Evolutionary conservation across 805 yeast genomes (phyloP).

Genomic region (Sugiyamaella lignohabitans): DNA sequence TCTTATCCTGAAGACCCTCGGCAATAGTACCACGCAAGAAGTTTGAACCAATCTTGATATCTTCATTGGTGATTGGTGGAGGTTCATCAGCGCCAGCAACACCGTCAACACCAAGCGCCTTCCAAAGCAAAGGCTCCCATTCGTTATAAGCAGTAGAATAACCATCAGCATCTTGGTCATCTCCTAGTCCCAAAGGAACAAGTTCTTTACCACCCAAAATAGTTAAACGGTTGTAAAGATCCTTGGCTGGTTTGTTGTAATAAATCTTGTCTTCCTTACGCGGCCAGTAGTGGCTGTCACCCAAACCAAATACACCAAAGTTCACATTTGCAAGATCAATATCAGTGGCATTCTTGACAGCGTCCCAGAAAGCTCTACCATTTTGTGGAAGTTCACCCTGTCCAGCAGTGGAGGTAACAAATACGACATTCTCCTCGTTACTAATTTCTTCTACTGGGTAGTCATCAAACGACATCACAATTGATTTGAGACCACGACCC

Average conservation of each 20-base stretch:
- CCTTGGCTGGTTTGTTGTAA: constrained; percentile 85
- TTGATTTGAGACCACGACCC: constrained; percentile 68
- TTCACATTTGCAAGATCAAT: constrained; percentile 55
- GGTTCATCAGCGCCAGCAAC: constrained; percentile 83
- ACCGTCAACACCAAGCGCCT: constrained; percentile 77
- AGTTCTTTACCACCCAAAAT: constrained; percentile 70
- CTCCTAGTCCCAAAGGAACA: constrained; percentile 80
- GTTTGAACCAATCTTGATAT: constrained; percentile 82
- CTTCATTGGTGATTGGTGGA: constrained; percentile 91
- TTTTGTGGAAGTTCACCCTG: constrained; percentile 85
- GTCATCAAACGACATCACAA: constrained; percentile 65
- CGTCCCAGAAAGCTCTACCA: constrained; percentile 74
- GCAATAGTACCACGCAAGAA: constrained; percentile 89
- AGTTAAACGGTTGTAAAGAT: constrained; percentile 56
- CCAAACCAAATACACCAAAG: constrained; percentile 66
- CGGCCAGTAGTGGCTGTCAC: constrained; percentile 92
- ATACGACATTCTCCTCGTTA: constrained; percentile 60
- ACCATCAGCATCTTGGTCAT: constrained; percentile 97
- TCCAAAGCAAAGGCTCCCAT: constrained; percentile 86
- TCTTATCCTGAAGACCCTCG: constrained; percentile 70
- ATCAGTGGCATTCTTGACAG: constrained; percentile 51
- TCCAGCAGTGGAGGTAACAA: constrained; percentile 71
- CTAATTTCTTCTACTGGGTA: constrained; percentile 65
- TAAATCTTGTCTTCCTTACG: constrained; percentile 90
- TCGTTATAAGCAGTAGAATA: constrained; percentile 81